These are phyloP conservation scores for Thuja plicata DNA, from an alignment of 83 land plant genomes.

Conservation along the genomic window DNA sequence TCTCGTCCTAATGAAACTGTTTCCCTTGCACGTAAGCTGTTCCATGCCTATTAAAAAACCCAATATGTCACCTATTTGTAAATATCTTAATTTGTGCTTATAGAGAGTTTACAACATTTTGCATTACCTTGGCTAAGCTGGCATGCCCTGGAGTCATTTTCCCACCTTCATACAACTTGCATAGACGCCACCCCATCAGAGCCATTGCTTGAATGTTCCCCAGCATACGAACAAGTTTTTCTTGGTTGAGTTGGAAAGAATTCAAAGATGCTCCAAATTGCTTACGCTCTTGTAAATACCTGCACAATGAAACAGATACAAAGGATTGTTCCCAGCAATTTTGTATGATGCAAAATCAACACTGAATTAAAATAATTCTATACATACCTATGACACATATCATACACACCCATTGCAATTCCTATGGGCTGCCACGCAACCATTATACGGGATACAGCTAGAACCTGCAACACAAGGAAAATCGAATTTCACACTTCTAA, in stretches of 20 bases:
- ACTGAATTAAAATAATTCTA: background rate
- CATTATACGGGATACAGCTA: conserved; percentile 91
- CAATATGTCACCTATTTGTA: background rate
- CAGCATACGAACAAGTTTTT: conserved; percentile 86
- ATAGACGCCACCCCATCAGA: conserved; percentile 92
- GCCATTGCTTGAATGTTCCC: conserved; percentile 93
- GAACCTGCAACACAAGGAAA: conserved; percentile 46
- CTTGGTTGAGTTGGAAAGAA: conserved; percentile 86
- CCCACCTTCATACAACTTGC: conserved; percentile 83
- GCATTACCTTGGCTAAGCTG: conserved; percentile 80
- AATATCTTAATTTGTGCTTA: conserved; percentile 7
- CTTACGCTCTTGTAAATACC: conserved; percentile 89
- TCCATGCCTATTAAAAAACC: conserved; percentile 69
- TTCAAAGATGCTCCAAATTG: conserved; percentile 95
- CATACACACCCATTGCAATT: conserved; percentile 91
- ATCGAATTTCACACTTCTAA: background rate
- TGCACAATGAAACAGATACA: conserved; percentile 13
- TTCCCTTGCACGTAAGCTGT: conserved; percentile 76
- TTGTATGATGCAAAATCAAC: background rate
- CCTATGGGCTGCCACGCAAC: conserved; percentile 98
- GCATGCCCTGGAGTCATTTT: conserved; percentile 96
- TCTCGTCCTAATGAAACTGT: conserved; percentile 86
- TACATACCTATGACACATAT: conserved; percentile 90
- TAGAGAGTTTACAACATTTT: background rate
- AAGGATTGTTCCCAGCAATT: background rate